Base-by-base conservation (phyloP, 164 flowering plant species). In the Vitis rupestris region DNA sequence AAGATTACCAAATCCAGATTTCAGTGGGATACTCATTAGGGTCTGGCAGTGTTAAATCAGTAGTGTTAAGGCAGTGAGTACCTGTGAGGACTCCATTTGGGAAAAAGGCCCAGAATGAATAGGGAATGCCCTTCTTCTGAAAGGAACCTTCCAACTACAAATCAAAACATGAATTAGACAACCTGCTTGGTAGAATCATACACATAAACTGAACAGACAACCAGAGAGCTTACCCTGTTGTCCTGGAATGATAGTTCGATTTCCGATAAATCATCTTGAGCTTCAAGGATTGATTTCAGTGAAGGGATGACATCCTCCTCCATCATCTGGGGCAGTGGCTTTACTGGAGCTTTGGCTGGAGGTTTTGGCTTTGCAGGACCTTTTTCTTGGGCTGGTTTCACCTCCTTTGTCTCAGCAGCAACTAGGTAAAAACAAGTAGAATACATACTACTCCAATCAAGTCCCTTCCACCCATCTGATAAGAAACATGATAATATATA, bases 31-130 rank as follows among this genome's bases (percentile, higher is more conserved):
- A 23, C 27, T 23, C 27, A 23, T 23, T 23, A 23, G 27, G 27
- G 27, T 23, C 27, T 23, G 2, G 27, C 27, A 23, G 2, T 23
- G 27, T 23, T 1, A 23, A 23, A 23, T 23, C 27, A 23, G 27
- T 23, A 23, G 27, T 23, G 27, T 23, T 23, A 23, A 23, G 27
- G 27, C 27, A 23, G 27, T 23, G 27, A 23, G 27, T 23, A 88
- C 98, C 96, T 76, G 87, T 86, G 70, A 94, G 86, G 55, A 53
- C 76, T 59, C 97, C 94, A 62, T 73, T 63, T 5, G 97, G 91
- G 75, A 91, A 91, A 82, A 90, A 89, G 1, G 93, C 97, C 97
- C 98, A 91, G 67, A 94, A 93, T 51, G 83, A 66, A 59, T 91
- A 81, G 12, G 83, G 80, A n/a, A 48, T 76, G 53, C 84, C 89